Evolutionary conservation across 148 eudicot species (phyloP).

Genomic region (Amaranthus cruentus): DNA sequence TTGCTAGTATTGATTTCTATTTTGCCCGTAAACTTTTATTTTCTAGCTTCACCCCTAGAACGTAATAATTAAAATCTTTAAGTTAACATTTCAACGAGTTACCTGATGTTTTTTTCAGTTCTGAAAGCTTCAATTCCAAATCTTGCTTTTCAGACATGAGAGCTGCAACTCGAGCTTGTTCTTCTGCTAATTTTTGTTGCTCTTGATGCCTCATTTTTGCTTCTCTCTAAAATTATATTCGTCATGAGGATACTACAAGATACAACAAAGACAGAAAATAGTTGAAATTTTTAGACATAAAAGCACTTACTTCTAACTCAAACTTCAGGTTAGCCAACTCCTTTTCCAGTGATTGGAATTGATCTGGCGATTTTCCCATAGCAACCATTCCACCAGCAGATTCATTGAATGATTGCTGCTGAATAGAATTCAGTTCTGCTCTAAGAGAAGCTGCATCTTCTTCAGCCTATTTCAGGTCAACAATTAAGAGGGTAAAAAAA

Average conservation of each 20-base stretch:
- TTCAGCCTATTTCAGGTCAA: conserved; percentile 66
- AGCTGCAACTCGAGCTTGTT: conserved; percentile 55
- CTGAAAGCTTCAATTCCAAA: conserved; percentile 68
- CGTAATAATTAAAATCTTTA: neutral
- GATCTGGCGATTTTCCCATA: conserved; percentile 58
- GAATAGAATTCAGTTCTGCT: conserved; percentile 81
- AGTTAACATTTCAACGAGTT: neutral
- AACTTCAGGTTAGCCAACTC: conserved; percentile 66
- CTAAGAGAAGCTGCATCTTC: conserved; percentile 93
- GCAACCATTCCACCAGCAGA: conserved; percentile 37
- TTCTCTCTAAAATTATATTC: conserved; percentile 50
- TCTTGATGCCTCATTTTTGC: conserved; percentile 80
- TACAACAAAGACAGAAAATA: neutral
- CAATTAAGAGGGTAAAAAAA: conserved; percentile 15
- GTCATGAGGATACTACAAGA: conserved; percentile 14
- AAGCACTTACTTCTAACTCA: conserved; percentile 60
- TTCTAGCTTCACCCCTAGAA: too few species aligned
- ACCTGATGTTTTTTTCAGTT: conserved; percentile 56
- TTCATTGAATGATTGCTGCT: conserved; percentile 71
- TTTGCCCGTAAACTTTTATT: too few species aligned
- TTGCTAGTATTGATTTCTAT: too few species aligned
- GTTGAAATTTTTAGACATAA: neutral
- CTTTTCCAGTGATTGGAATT: conserved; percentile 63
- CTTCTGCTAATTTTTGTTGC: conserved; percentile 57
- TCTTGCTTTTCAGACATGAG: conserved; percentile 71